Evolutionary conservation across 176 grass and related monocot species (phyloP).

Genomic region (Raddia distichophylla): DNA sequence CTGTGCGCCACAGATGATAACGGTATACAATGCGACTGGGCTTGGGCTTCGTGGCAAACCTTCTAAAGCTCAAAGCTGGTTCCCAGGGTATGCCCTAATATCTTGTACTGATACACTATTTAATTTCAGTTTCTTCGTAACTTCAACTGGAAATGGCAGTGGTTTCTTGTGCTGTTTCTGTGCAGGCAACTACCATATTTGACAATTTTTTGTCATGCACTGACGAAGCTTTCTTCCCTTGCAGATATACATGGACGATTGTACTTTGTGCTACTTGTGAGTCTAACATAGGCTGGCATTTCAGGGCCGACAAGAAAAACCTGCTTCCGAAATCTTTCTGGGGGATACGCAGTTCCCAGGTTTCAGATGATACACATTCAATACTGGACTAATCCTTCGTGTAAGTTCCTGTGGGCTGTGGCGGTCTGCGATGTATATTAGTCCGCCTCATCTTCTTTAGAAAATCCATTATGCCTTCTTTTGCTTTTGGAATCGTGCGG

Average conservation of each 20-base stretch:
- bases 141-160: conserved; percentile 28
- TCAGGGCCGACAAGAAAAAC: conserved; percentile 64
- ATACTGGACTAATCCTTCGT: not conserved
- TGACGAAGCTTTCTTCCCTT: not conserved
- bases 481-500: not conserved
- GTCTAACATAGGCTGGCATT: conserved; percentile 79
- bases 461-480: not conserved
- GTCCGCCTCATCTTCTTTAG: not conserved
- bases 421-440: not conserved
- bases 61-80: conserved; percentile 79
- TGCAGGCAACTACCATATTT: not conserved
- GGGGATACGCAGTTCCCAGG: conserved; percentile 70
- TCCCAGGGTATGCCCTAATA: conserved; percentile 70
- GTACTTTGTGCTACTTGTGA: conserved; percentile 59
- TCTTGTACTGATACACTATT: conserved; percentile 15
- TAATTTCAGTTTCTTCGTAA: not conserved
- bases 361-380: conserved; percentile 61
- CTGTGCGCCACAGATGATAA: conserved; percentile 65
- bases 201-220: not conserved
- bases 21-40: conserved; percentile 60
- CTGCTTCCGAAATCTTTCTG: conserved; percentile 87
- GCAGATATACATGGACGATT: conserved; percentile 83
- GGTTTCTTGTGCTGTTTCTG: not conserved
- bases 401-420: not conserved
- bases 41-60: conserved; percentile 53